Conservation (phyloP, 2,329 filamentous ascomycete species). For the Pseudogymnoascus destructans region DNA sequence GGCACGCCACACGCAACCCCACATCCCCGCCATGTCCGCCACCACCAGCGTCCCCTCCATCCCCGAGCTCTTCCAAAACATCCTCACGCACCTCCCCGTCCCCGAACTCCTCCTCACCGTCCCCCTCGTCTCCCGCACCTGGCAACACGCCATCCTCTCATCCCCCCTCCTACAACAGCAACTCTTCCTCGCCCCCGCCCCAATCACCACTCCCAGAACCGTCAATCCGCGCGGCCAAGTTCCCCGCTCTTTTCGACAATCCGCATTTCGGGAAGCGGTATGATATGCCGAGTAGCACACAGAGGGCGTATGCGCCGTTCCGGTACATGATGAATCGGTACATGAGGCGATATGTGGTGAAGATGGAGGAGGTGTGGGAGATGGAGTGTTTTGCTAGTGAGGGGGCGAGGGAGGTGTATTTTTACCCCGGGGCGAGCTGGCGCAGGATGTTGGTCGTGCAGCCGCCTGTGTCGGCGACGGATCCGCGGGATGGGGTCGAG, state of each 20-base stretch:
- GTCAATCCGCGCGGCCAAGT: background rate
- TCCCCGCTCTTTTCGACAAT: background rate
- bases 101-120: background rate
- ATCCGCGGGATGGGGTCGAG: background rate
- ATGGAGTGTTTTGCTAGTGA: background rate
- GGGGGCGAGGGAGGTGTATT: background rate
- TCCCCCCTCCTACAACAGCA: background rate
- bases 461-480: conserved; percentile 1
- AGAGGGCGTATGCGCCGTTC: background rate
- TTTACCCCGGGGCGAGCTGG: background rate
- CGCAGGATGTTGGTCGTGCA: conserved; percentile 1
- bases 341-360: background rate
- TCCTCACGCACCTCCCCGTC: background rate
- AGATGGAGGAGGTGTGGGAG: conserved; percentile 1
- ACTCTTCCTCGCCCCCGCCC: background rate
- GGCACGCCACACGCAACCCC: background rate
- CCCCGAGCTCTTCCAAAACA: background rate
- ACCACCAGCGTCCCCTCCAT: background rate
- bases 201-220: background rate
- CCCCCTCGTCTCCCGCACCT: background rate
- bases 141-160: background rate
- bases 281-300: background rate
- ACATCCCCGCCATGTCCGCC: background rate
- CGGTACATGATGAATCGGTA: background rate
- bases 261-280: background rate